Base-by-base conservation (phyloP, 768 basidiomycete species). In the Lactifluus piperatus region DNA sequence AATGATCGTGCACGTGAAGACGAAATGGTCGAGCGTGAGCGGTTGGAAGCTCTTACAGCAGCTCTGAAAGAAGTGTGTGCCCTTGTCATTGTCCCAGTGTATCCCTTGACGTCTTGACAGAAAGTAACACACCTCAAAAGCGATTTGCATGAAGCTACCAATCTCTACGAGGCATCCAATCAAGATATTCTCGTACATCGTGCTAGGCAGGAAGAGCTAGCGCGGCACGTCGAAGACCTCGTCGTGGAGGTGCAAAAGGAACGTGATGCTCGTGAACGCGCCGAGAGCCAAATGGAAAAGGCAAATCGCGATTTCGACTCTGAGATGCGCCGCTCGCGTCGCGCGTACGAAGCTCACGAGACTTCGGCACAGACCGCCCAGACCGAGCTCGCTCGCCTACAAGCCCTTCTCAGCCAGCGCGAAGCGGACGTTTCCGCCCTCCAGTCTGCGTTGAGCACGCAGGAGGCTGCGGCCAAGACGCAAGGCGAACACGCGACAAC, bases 401-500 rank as follows among this genome's bases (percentile, higher is more conserved):
- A 88, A 64, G 77, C 78, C 0, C 73, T 87, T 9, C 77, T 97
- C 0, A 72, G 75, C 3, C 83, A 87, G 63, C 83, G 91, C 37
- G 91, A 94, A 58, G 68, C 76, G 0, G 94, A 98, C 67, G 73
- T 97, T 13, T 74, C 75, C 1, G 79, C 82, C 0, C 81, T 97
- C 3, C 89, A 97, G 66, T 71, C 71, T 7, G 85, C 85, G 0
- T 74, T 97, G n/a, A 79, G 82, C 62, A 71, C 76, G 1, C 71
- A 89, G 48, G 92, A 97, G 67, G 75, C 77, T 29, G 91, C 94
- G 70, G 83, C 84, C 24, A 85, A 86, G 72, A 79, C 83, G 57
- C 78, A 86, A 0, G 94, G 94, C 22, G 91, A 95, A 72, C 83
- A 85, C 13, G 88, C 88, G 66, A 86, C 87, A 0, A 86, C 84